Percentiles rank a stretch among this genome's conserved stretches.
Conservation (phyloP, 495 filamentous ascomycete genomes). For the Hypoxylon perforatum region DNA sequence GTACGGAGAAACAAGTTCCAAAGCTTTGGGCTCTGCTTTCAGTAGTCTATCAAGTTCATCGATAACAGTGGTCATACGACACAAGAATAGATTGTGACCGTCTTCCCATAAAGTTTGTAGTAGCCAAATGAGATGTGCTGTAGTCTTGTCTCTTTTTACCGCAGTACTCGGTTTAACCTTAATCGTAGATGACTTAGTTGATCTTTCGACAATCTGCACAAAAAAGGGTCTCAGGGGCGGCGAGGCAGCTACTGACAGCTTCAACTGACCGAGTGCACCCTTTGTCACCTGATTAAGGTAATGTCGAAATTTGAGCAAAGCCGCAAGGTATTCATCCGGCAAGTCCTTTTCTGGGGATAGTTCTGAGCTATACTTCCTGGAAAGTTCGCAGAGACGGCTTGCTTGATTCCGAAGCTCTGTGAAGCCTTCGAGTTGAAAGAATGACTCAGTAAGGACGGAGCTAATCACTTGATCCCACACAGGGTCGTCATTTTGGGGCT, state of each 20-base stretch:
- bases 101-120: slow-evolving; percentile 44
- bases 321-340: slow-evolving; percentile 49
- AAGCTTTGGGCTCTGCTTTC: slow-evolving; percentile 47
- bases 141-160: slow-evolving; percentile 27
- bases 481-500: slow-evolving; percentile 9
- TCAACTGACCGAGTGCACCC: slow-evolving; percentile 36
- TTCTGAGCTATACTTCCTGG: slow-evolving; percentile 41
- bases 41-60: slow-evolving; percentile 61
- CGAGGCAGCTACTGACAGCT: slow-evolving; percentile 39
- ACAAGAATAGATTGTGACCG: slow-evolving; percentile 41
- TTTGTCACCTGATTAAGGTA: slow-evolving; percentile 44
- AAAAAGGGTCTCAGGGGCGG: slow-evolving; percentile 52
- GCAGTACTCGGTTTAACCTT: neutral
- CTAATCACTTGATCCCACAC: slow-evolving; percentile 31
- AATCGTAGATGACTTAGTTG: neutral
- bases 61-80: slow-evolving; percentile 47
- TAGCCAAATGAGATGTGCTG: slow-evolving; percentile 49
- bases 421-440: slow-evolving; percentile 38
- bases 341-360: slow-evolving; percentile 47
- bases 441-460: slow-evolving; percentile 26
- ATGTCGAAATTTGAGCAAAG: slow-evolving; percentile 50
- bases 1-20: slow-evolving; percentile 51
- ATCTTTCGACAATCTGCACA: slow-evolving; percentile 1
- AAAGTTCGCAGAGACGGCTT: slow-evolving; percentile 38
- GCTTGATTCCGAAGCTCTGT: slow-evolving; percentile 45